Conservation (phyloP, 768 basidiomycete genomes). For the Russula emetica region DNA sequence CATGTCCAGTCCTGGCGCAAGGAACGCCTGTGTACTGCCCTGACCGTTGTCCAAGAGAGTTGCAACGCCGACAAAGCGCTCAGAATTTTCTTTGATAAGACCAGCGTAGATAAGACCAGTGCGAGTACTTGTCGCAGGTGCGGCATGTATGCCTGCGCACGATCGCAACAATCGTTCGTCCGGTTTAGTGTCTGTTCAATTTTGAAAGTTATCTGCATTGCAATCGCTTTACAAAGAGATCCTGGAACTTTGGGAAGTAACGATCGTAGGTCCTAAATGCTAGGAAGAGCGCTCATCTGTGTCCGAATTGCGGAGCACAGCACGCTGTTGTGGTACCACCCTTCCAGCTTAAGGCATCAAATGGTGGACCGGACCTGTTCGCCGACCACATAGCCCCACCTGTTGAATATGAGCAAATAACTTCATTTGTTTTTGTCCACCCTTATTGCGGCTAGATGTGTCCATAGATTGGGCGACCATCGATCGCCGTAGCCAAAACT, state of each 20-base stretch:
- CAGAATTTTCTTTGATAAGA: not conserved
- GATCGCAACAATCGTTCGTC: not conserved
- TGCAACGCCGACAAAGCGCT: constrained; percentile 18
- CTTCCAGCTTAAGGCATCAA: constrained; percentile 1
- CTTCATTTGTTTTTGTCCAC: constrained; percentile 5
- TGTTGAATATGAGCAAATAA: constrained; percentile 7
- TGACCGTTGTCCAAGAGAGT: constrained; percentile 3
- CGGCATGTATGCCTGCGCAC: not conserved
- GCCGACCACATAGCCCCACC: constrained; percentile 5
- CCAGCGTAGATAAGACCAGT: not conserved
- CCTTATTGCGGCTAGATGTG: constrained; percentile 30
- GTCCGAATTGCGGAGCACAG: not conserved
- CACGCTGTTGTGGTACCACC: not conserved
- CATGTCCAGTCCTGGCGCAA: constrained; percentile 10
- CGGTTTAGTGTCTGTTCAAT: not conserved
- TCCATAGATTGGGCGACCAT: constrained; percentile 56
- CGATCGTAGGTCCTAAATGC: not conserved
- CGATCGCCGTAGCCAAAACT: constrained; percentile 73
- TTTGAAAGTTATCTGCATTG: constrained; percentile 11
- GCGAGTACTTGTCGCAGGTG: not conserved
- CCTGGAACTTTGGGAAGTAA: not conserved
- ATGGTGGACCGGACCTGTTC: constrained; percentile 10
- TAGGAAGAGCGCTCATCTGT: not conserved
- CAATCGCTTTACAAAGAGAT: constrained; percentile 4
- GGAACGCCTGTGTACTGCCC: constrained; percentile 1